A percentile compares a stretch with the other conserved stretches of the same genome.
Evolutionary conservation across 2,329 filamentous ascomycete genomes (phyloP).

Genomic region (Fusarium sp.): DNA sequence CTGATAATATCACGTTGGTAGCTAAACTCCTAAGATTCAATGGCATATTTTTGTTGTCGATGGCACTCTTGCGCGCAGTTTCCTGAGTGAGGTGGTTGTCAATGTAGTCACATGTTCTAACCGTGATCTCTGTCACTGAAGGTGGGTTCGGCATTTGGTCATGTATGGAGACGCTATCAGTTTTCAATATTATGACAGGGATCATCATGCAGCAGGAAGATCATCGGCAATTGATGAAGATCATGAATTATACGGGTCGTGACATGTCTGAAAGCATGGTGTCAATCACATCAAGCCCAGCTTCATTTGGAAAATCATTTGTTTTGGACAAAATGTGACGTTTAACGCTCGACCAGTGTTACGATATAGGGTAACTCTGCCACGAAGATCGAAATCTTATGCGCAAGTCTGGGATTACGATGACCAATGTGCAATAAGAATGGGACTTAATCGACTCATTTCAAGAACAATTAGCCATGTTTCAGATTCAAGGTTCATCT

Average conservation of each 20-base stretch:
- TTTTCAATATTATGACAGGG: neutral
- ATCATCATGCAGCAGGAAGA: slow-evolving; percentile 12
- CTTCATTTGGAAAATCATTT: neutral
- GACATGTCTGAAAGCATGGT: neutral
- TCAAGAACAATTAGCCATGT: slow-evolving; percentile 1
- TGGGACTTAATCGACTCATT: neutral
- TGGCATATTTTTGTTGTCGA: neutral
- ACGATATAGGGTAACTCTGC: slow-evolving; percentile 9
- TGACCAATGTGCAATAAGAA: neutral
- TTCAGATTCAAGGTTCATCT: neutral
- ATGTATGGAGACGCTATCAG: neutral
- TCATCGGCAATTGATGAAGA: slow-evolving; percentile 9
- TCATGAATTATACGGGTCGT: neutral
- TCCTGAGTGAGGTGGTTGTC: neutral
- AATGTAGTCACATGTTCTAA: neutral
- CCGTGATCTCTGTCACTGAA: neutral
- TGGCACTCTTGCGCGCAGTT: neutral
- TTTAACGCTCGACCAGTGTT: neutral
- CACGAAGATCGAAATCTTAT: slow-evolving; percentile 1
- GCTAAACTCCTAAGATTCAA: neutral
- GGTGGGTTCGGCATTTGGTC: neutral
- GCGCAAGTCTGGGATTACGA: neutral
- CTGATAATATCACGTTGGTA: neutral
- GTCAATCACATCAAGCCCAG: neutral
- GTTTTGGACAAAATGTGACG: no score